These are phyloP conservation scores for Cercophora newfieldiana DNA, from an alignment of 495 filamentous ascomycete species.

Conservation along the genomic window DNA sequence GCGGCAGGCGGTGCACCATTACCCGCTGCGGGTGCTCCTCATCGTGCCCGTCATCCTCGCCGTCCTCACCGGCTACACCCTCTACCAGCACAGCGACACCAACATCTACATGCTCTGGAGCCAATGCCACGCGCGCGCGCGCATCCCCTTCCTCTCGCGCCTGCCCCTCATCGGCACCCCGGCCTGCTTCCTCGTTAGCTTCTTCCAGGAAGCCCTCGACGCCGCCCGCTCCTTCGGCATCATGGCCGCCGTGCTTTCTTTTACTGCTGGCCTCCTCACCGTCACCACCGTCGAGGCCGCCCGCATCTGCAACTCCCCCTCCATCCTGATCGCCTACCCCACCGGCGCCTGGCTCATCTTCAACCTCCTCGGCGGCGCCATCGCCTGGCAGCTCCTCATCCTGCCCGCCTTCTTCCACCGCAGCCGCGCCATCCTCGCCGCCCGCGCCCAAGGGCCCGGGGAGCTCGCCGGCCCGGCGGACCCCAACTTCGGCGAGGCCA, in stretches of 20 bases:
- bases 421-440: conserved; percentile 29
- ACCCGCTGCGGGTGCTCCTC: conserved; percentile 33
- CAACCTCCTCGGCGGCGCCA: conserved; percentile 40
- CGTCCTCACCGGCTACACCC: conserved; percentile 27
- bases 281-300: conserved; percentile 40
- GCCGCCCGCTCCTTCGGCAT: conserved; percentile 27
- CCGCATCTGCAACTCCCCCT: conserved; percentile 37
- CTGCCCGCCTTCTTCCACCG: conserved; percentile 43
- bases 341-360: conserved; percentile 42
- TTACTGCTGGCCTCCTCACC: conserved; percentile 38
- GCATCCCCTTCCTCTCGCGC: conserved; percentile 35
- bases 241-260: conserved; percentile 33
- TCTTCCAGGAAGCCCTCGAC: conserved; percentile 36
- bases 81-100: conserved; percentile 37
- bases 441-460: conserved; percentile 12
- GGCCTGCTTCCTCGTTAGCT: conserved; percentile 41
- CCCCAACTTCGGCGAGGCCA: conserved; percentile 29
- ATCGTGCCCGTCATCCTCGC: conserved; percentile 35
- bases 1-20: conserved; percentile 28
- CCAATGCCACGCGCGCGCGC: conserved; percentile 43
- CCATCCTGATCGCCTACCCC: conserved; percentile 36
- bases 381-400: conserved; percentile 45
- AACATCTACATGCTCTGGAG: conserved; percentile 43
- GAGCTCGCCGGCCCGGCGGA: conserved; percentile 23
- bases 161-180: conserved; percentile 39